A percentile compares a stretch with the other conserved stretches of the same genome.
Evolutionary conservation across 352 stramenopile genomes (phyloP).

Genomic region (Phytophthora constricta): DNA sequence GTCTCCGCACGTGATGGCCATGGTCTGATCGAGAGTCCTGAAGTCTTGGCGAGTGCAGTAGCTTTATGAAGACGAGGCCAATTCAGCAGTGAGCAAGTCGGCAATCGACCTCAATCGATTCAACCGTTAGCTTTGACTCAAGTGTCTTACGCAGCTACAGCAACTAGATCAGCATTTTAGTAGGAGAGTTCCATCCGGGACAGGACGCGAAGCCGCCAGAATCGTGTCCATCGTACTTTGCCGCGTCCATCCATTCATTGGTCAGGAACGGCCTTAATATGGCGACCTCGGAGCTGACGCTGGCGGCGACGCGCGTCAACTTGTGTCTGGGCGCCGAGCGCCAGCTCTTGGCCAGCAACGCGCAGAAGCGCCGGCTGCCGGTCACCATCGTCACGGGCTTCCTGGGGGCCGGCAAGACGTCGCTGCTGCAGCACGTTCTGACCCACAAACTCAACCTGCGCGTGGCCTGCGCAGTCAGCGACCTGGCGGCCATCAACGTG

Average conservation of each 20-base stretch:
- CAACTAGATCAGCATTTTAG: conserved; percentile 5
- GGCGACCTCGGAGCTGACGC: conserved; percentile 34
- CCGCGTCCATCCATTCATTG: neutral
- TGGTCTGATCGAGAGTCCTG: conserved; percentile 13
- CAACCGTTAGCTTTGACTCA: no score
- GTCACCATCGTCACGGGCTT: conserved; percentile 78
- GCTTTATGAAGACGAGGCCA: neutral
- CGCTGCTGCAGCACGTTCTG: conserved; percentile 68
- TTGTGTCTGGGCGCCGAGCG: conserved; percentile 62
- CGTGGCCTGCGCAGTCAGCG: conserved; percentile 72
- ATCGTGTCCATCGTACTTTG: no score
- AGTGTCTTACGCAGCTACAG: neutral
- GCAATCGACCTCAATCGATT: no score
- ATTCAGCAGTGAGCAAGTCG: conserved; percentile 23
- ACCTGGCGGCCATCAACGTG: conserved; percentile 74
- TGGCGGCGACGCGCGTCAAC: conserved; percentile 62
- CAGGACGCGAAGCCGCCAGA: conserved; percentile 9
- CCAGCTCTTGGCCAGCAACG: conserved; percentile 59
- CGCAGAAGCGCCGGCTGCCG: conserved; percentile 49
- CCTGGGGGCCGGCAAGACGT: conserved; percentile 75
- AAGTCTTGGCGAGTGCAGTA: no score
- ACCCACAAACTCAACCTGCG: conserved; percentile 71
- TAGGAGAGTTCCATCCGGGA: conserved; percentile 16
- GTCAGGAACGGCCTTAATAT: conserved; percentile 11
- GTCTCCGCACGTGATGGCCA: conserved; percentile 63